Evolutionary conservation across 225 moss, liverwort and hornwort species (phyloP), one percentile per base, ranked within the genome.

Genomic region (Antitrichia curtipendula): DNA sequence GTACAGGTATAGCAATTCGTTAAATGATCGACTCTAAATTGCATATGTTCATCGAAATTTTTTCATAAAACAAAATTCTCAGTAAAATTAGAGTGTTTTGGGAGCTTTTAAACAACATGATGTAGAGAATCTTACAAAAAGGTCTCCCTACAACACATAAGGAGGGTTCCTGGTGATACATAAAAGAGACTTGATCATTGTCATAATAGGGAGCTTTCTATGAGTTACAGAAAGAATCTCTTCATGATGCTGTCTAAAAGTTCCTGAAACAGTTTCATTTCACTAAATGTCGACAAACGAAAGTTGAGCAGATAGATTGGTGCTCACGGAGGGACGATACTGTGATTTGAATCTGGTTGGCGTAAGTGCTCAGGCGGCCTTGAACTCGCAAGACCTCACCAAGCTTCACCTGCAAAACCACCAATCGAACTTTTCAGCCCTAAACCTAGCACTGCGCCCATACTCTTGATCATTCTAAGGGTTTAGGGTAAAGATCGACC

Each of bases 291-390:
- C 28, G 59, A 38, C 31, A 56, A 58, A 59, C n/a, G 38, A 57
- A 31, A 49, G 32, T 60, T 28, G 64, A 82, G 78, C 53, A 50
- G 71, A 56, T 36, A 80, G 78, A 41, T 54, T 52, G 47, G 84
- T 84, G 64, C 90, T 86, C 86, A 97, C 97, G 92, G 65, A 96
- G 87, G 17, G 95, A 94, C 12, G 86, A 81, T 76, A 94, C 91
- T 58, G 97, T 96, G 52, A 97, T 86, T 93, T 97, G 95, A 81
- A 95, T 89, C 86, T 92, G 95, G 79, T 90, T 90, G n/a, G 91
- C 90, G 75, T 89, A 96, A 70, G 84, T 93, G 62, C 92, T 93
- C 69, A 96, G 84, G 81, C 92, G 95, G 64, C 96, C 97, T 86
- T 93, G 93, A 56, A 96, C 95, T 69, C 94, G 92, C 89, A 97